Base-by-base conservation (phyloP, 495 filamentous ascomycete genomes). In the Parathielavia hyrcaniae region DNA sequence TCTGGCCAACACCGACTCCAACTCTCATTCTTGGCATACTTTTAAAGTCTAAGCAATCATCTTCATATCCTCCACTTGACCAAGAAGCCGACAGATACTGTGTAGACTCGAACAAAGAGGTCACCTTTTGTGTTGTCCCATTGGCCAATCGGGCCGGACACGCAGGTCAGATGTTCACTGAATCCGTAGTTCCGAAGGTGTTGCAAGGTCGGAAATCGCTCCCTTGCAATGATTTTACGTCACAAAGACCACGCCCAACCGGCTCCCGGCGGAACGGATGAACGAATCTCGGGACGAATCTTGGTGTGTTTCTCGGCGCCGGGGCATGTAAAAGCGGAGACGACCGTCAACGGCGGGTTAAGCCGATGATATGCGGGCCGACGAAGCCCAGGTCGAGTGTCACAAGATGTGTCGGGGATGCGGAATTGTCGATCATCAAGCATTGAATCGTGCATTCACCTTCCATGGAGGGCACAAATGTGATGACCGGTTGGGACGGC, bases 341-440 rank as follows among this genome's bases (percentile, higher is more conserved):
- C n/a, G 39, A 57, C 54, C 55, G 40, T 50, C 54, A 53, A 53
- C 26, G 52, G 14, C 46, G 34, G 49, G 38, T 40, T 62, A 67
- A 67, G 64, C 64, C 64, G 64, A 64, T 44, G 59, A 30, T 67
- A 67, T 59, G 53, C 64, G 64, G 58, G 41, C 51, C 55, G 55
- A 11, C 7, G 12, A 6, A 14, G 19, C 6, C 26, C 5, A n/a
- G 22, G 34, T 46, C 22, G 45, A 26, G 17, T 20, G 46, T 54
- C 44, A 54, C 58, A 48, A 50, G 40, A 43, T 43, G 54, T 8
- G 16, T 10, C 54, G 19, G 20, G 30, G 36, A 50, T 43, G 46
- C 22, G 44, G 23, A 30, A 32, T 1, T 13, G 34, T 23, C 26
- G 32, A 50, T 50, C 48, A 38, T n/a, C 32, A 13, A 50, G 19